Percentiles rank a stretch among this genome's conserved stretches.
phyloP scores from a whole-genome alignment of 2,329 filamentous ascomycete species.

The Beauveria australis region DNA sequence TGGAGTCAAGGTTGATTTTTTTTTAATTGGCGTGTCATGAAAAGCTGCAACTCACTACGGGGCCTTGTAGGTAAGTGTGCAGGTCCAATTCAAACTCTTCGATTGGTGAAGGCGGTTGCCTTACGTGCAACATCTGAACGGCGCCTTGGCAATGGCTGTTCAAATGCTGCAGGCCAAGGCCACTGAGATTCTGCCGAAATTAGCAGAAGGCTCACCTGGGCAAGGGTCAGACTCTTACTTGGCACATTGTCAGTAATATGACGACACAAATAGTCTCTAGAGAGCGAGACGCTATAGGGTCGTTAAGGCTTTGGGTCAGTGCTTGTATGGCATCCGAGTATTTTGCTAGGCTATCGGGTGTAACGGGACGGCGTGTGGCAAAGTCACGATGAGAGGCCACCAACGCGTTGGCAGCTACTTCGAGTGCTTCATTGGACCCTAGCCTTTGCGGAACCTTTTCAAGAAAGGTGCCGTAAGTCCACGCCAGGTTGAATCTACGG shows the following conservation, averaged over 20 bases:
- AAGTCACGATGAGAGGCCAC: slow-evolving; percentile 3
- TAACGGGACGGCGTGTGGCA: not conserved
- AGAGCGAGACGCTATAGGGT: not conserved
- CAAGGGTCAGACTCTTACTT: not conserved
- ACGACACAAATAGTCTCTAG: slow-evolving; percentile 4
- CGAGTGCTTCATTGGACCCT: not conserved
- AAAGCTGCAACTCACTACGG: not conserved
- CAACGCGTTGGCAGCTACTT: not conserved
- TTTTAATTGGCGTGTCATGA: not conserved
- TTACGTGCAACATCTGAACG: not conserved
- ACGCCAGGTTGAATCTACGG: slow-evolving; percentile 4
- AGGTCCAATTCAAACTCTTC: not conserved
- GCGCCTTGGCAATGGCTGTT: slow-evolving; percentile 8
- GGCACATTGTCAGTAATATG: slow-evolving; percentile 3
- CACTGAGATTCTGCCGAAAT: slow-evolving; percentile 3
- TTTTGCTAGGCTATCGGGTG: not conserved
- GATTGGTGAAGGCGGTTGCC: not conserved
- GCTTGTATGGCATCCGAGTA: slow-evolving; percentile 3
- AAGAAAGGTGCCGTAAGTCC: slow-evolving; percentile 5
- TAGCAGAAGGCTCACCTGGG: not conserved
- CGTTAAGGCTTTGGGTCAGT: not conserved
- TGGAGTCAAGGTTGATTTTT: not conserved
- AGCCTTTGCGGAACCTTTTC: not conserved
- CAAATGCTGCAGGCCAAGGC: slow-evolving; percentile 1
- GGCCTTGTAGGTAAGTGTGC: not conserved